Evolutionary conservation across 345 rosid species (phyloP).

Genomic region (Ailanthus altissimus): DNA sequence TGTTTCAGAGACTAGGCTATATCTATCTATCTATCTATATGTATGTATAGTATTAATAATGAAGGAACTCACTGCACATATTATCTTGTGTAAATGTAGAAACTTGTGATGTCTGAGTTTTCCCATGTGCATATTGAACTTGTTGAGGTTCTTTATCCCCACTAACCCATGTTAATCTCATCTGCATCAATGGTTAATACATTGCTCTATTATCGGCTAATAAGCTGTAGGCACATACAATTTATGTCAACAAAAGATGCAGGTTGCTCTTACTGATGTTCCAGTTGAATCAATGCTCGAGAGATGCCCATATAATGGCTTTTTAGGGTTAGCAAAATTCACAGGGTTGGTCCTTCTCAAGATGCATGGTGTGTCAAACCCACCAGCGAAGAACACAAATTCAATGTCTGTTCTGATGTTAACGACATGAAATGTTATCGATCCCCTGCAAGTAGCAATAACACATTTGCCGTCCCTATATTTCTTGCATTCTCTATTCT

Average conservation of each 20-base stretch:
- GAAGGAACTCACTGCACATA: constrained; percentile 58
- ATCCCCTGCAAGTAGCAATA: constrained; percentile 40
- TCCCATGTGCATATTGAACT: constrained; percentile 52
- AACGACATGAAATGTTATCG: constrained; percentile 51
- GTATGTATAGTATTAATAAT: too few relatives aligned
- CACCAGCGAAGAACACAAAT: constrained; percentile 57
- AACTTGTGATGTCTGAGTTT: constrained; percentile 39
- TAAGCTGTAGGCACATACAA: too few relatives aligned
- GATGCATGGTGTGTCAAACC: constrained; percentile 55
- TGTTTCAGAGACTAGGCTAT: too few relatives aligned
- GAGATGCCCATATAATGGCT: constrained; percentile 56
- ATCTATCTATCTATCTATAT: too few relatives aligned
- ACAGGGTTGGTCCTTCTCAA: constrained; percentile 39
- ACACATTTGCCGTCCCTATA: constrained; percentile 27
- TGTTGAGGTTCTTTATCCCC: constrained; percentile 54
- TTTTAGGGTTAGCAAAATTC: constrained; percentile 49
- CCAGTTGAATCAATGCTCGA: constrained; percentile 58
- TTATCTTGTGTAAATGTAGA: constrained; percentile 52
- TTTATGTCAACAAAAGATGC: too few relatives aligned
- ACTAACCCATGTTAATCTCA: constrained; percentile 74
- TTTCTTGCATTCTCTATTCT: constrained; percentile 35
- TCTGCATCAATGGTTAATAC: constrained; percentile 31
- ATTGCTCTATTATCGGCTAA: too few relatives aligned
- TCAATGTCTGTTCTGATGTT: constrained; percentile 64
- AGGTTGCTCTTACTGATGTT: constrained; percentile 42